A percentile compares a stretch with the other conserved stretches of the same genome.
Evolutionary conservation across 768 basidiomycete genomes (phyloP).

Genomic region (Lentinula detonsa): DNA sequence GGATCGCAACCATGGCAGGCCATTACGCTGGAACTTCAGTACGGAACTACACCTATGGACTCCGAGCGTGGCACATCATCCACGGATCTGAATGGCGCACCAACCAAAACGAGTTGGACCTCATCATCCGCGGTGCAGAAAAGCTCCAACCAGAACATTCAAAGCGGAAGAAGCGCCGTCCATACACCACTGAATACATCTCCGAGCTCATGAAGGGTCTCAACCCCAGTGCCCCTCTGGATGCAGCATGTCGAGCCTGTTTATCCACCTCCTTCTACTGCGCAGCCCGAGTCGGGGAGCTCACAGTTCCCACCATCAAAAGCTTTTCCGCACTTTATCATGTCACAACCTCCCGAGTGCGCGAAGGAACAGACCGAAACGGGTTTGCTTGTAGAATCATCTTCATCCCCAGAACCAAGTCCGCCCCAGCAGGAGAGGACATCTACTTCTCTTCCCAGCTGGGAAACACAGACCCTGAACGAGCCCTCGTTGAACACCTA

Average conservation of each 20-base stretch:
- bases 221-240: constrained; percentile 19
- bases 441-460: too few species aligned
- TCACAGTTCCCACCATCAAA: constrained; percentile 25
- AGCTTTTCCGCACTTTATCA: constrained; percentile 23
- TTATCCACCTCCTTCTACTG: constrained; percentile 32
- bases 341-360: constrained; percentile 19
- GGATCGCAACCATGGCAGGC: constrained; percentile 23
- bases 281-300: constrained; percentile 26
- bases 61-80: constrained; percentile 41
- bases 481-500: too few species aligned
- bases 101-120: constrained; percentile 17
- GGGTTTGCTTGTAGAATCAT: constrained; percentile 19
- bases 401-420: constrained; percentile 22
- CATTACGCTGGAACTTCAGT: constrained; percentile 24
- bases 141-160: constrained; percentile 22
- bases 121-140: constrained; percentile 22
- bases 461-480: too few species aligned
- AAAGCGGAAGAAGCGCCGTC: constrained; percentile 19
- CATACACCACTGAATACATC: constrained; percentile 16
- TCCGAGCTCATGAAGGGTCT: constrained; percentile 9
- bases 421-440: too few species aligned
- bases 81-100: constrained; percentile 28
- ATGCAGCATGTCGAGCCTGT: constrained; percentile 30
- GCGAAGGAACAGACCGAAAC: constrained; percentile 14
- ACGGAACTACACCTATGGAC: constrained; percentile 27